Evolutionary conservation across 441 rosid species (phyloP).

Genomic region (Populus hybrid): DNA sequence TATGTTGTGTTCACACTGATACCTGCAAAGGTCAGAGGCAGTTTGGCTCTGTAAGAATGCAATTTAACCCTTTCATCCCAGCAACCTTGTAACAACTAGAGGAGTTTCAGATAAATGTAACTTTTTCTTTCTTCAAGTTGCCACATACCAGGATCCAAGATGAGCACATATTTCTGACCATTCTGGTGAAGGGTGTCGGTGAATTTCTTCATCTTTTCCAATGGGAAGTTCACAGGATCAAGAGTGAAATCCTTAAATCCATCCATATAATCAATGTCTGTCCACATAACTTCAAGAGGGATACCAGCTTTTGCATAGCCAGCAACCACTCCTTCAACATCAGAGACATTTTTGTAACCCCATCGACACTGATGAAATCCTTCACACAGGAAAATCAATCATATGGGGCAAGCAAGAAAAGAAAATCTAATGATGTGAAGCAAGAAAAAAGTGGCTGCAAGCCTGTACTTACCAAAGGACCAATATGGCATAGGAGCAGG

Average conservation of each 20-base stretch:
- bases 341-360: conserved; percentile 63
- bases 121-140: background rate
- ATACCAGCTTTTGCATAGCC: conserved; percentile 68
- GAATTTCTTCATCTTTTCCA: conserved; percentile 41
- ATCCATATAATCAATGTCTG: conserved; percentile 85
- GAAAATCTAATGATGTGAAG: background rate
- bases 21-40: conserved; percentile 31
- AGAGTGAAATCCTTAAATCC: conserved; percentile 69
- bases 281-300: conserved; percentile 92
- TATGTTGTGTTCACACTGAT: conserved; percentile 47
- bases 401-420: background rate
- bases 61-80: background rate
- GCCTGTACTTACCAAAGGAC: conserved; percentile 56
- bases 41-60: background rate
- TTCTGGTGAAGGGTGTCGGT: conserved; percentile 46
- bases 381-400: conserved; percentile 7
- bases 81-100: background rate
- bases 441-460: background rate
- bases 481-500: conserved; percentile 87
- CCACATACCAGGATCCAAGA: conserved; percentile 72
- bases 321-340: conserved; percentile 58
- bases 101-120: background rate
- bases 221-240: conserved; percentile 62
- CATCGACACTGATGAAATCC: conserved; percentile 79
- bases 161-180: conserved; percentile 61